Evolutionary conservation across 1,284 basidiomycete species (phyloP).

Genomic region (Puccinia hordei): DNA sequence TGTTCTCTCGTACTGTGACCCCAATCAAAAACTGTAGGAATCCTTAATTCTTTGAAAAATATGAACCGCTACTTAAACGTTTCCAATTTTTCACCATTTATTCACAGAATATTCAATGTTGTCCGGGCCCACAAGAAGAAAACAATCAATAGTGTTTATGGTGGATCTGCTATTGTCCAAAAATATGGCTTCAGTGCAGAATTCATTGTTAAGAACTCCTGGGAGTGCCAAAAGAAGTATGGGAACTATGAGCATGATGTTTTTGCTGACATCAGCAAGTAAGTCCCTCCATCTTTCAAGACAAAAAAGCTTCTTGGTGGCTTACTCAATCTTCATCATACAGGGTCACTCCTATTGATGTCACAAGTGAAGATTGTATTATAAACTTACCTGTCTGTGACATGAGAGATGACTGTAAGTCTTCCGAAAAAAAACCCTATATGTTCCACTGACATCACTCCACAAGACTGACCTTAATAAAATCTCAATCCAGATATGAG

Average conservation of each 20-base stretch:
- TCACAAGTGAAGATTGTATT: constrained; percentile 8
- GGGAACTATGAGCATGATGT: constrained; percentile 42
- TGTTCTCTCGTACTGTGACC: constrained; percentile 42
- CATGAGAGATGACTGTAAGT: constrained; percentile 22
- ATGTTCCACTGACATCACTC: background rate
- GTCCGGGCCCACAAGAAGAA: constrained; percentile 40
- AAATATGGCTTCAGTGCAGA: constrained; percentile 37
- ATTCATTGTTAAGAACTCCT: constrained; percentile 29
- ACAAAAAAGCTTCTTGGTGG: background rate
- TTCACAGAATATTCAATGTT: constrained; percentile 34
- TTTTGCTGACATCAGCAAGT: constrained; percentile 25
- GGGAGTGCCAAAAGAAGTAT: constrained; percentile 41
- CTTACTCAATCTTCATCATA: background rate
- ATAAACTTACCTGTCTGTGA: constrained; percentile 39
- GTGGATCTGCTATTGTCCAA: constrained; percentile 9
- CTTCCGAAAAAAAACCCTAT: background rate
- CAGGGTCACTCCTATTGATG: constrained; percentile 8
- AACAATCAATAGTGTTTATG: constrained; percentile 17
- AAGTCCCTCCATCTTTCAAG: background rate
- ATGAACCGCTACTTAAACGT: background rate
- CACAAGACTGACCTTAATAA: background rate
- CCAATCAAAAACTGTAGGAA: constrained; percentile 11
- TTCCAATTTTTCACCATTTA: background rate
- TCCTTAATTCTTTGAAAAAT: background rate
- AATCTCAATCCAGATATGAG: background rate